Percentiles rank a stretch among this genome's conserved stretches.
These are phyloP conservation scores for Arachis stenosperma DNA, from an alignment of 306 rosid genomes.

Conservation along the genomic window DNA sequence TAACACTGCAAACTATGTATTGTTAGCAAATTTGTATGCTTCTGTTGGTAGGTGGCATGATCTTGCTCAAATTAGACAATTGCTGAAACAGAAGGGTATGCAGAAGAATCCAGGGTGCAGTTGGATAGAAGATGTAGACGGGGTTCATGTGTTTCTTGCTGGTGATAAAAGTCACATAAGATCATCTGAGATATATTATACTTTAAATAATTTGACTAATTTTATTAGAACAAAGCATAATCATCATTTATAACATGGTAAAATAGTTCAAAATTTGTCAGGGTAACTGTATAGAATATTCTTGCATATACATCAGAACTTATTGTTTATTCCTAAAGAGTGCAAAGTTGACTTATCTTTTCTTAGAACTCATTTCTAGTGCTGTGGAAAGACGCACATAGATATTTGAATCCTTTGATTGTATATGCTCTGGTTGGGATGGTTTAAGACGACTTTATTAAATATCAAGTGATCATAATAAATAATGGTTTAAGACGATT, in stretches of 20 bases:
- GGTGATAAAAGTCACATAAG: constrained; percentile 51
- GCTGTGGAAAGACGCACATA: no score
- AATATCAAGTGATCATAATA: no score
- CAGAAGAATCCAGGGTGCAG: constrained; percentile 70
- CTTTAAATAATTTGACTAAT: constrained; percentile 43
- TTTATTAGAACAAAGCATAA: constrained; percentile 38
- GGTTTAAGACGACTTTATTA: no score
- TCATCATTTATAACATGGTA: constrained; percentile 24
- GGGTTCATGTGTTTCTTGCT: constrained; percentile 60
- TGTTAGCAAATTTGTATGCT: constrained; percentile 60
- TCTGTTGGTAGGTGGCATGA: constrained; percentile 52
- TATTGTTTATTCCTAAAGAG: no score
- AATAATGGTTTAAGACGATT: no score
- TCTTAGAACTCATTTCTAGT: no score
- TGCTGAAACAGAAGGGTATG: constrained; percentile 52
- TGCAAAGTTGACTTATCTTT: no score
- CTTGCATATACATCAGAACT: no score
- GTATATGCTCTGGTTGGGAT: no score
- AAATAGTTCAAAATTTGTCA: constrained; percentile 3
- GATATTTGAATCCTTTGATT: no score
- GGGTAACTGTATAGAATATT: not conserved
- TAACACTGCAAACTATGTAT: constrained; percentile 55
- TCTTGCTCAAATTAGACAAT: constrained; percentile 52
- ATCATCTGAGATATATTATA: constrained; percentile 48
- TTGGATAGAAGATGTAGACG: constrained; percentile 67